Evolutionary conservation across 441 rosid genomes (phyloP).

Genomic region (Syzygium syzygioides): DNA sequence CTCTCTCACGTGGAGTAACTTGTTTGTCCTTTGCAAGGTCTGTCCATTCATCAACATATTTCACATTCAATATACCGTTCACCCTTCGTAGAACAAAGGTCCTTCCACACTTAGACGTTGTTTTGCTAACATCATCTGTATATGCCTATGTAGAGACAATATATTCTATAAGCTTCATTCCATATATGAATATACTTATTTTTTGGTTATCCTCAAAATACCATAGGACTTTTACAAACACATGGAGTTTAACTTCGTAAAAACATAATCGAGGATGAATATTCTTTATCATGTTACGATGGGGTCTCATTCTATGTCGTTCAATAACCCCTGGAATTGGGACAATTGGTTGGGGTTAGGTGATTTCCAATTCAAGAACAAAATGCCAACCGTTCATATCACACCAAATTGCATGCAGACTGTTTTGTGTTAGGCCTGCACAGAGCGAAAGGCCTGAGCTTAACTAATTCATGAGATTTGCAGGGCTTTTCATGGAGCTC

Average conservation of each 20-base stretch:
- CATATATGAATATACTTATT: neutral
- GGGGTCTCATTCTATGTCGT: neutral
- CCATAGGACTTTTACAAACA: neutral
- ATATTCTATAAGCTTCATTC: neutral
- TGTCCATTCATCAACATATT: neutral
- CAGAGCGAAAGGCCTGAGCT: fast-evolving
- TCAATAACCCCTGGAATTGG: neutral
- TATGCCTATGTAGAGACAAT: neutral
- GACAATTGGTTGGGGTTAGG: neutral
- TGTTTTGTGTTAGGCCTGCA: neutral
- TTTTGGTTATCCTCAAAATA: neutral
- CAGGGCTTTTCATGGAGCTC: neutral
- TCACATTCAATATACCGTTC: neutral
- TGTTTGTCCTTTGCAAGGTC: neutral
- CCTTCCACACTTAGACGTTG: neutral
- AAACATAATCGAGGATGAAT: neutral
- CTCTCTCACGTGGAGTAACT: neutral
- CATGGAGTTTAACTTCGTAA: neutral
- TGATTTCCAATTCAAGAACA: neutral
- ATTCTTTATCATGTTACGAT: neutral
- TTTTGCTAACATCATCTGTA: neutral
- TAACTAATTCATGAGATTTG: neutral
- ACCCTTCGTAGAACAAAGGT: neutral
- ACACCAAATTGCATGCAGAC: neutral
- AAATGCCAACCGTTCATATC: neutral